Evolutionary conservation across 2,329 filamentous ascomycete genomes (phyloP).

Genomic region (Byssothecium circinans): DNA sequence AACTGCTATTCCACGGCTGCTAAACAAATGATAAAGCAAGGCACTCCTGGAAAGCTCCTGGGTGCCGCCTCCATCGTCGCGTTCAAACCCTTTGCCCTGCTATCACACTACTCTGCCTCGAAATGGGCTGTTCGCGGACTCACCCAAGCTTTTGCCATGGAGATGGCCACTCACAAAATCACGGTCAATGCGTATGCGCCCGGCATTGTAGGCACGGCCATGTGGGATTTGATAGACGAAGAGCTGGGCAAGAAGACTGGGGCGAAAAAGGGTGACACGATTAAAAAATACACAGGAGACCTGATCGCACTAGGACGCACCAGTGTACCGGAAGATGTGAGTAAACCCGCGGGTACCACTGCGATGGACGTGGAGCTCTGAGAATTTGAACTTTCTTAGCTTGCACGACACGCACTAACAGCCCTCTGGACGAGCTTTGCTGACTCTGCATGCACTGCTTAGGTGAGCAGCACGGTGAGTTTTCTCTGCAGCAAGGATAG

Average conservation of each 20-base stretch:
- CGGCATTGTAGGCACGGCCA: slow-evolving; percentile 66
- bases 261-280: slow-evolving; percentile 55
- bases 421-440: too few relatives aligned
- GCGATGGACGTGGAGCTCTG: too few relatives aligned
- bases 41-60: slow-evolving; percentile 53
- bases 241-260: slow-evolving; percentile 58
- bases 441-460: too few relatives aligned
- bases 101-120: slow-evolving; percentile 64
- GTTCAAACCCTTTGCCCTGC: slow-evolving; percentile 61
- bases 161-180: slow-evolving; percentile 65
- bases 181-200: slow-evolving; percentile 69
- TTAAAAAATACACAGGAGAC: slow-evolving; percentile 58
- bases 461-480: slow-evolving; percentile 61
- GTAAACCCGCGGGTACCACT: too few relatives aligned
- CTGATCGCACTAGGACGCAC: slow-evolving; percentile 60
- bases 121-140: slow-evolving; percentile 70
- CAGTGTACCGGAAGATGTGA: slow-evolving; percentile 66
- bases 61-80: slow-evolving; percentile 58
- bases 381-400: too few relatives aligned
- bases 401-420: too few relatives aligned
- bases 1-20: slow-evolving; percentile 67
- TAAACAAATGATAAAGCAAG: slow-evolving; percentile 66
- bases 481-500: slow-evolving; percentile 62
- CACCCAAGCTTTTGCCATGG: slow-evolving; percentile 67
- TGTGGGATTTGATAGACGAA: slow-evolving; percentile 71